Conservation (phyloP, 805 yeast genomes). For the Cyberlindnera sargentensis region DNA sequence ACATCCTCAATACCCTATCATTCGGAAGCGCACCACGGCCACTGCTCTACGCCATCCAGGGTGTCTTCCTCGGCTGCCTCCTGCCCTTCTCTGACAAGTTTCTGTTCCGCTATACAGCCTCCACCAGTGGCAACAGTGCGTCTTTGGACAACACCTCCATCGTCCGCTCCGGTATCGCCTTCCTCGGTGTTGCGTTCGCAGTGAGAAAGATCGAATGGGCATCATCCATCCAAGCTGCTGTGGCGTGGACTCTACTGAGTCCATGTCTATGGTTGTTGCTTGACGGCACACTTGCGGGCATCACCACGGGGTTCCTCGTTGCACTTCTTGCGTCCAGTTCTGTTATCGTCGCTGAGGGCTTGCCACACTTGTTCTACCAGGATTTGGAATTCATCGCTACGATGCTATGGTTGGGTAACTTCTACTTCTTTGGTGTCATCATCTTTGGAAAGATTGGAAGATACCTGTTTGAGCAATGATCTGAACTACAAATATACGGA, state of each 20-base stretch:
- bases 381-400: conserved; percentile 33
- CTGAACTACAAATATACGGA: background rate
- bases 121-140: background rate
- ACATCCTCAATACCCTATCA: conserved; percentile 10
- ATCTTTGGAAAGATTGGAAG: conserved; percentile 68
- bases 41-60: conserved; percentile 38
- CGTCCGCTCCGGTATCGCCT: conserved; percentile 44
- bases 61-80: conserved; percentile 49
- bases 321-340: conserved; percentile 17
- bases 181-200: conserved; percentile 66
- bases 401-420: conserved; percentile 51
- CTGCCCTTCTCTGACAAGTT: conserved; percentile 32
- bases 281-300: conserved; percentile 52
- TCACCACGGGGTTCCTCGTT: conserved; percentile 31
- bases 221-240: conserved; percentile 55
- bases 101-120: conserved; percentile 9
- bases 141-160: conserved; percentile 14
- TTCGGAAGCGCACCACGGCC: background rate
- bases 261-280: conserved; percentile 61
- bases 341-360: conserved; percentile 27
- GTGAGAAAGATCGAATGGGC: conserved; percentile 65
- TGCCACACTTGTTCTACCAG: conserved; percentile 54
- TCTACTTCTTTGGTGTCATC: conserved; percentile 57
- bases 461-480: conserved; percentile 30
- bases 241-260: conserved; percentile 56